These are phyloP conservation scores for Sporobolomyces phaffii DNA, from an alignment of 768 basidiomycete genomes.

Conservation along the genomic window DNA sequence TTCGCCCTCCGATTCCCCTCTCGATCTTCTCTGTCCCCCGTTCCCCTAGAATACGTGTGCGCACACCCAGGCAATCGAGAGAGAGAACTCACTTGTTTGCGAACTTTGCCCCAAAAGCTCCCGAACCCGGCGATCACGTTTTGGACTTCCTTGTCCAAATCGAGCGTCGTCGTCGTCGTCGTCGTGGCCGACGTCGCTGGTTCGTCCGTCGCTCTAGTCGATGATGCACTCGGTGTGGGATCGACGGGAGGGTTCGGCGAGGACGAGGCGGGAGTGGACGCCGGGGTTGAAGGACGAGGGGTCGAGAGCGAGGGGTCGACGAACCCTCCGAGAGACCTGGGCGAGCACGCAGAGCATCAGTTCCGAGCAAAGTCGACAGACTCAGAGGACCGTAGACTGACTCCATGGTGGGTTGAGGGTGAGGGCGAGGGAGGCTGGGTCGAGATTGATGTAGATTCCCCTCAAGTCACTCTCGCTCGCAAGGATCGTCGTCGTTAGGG, in stretches of 20 bases:
- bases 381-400: too few species aligned
- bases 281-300: constrained; percentile 1
- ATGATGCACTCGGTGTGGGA: background rate
- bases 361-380: too few species aligned
- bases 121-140: constrained; percentile 30
- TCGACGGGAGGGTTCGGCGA: background rate
- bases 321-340: constrained; percentile 20
- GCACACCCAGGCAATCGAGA: too few species aligned
- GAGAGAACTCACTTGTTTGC: constrained; percentile 32
- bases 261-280: background rate
- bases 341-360: too few species aligned
- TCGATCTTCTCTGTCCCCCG: background rate
- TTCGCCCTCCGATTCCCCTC: background rate
- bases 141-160: constrained; percentile 23
- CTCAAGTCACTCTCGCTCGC: too few species aligned
- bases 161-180: background rate
- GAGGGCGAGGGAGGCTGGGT: too few species aligned
- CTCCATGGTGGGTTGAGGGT: too few species aligned
- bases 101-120: constrained; percentile 35
- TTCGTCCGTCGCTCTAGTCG: background rate
- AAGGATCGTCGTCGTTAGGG: too few species aligned
- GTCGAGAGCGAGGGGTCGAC: constrained; percentile 1
- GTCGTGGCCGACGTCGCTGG: background rate
- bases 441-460: too few species aligned
- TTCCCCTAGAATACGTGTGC: too few species aligned